phyloP scores from a whole-genome alignment of 176 grass and related monocot genomes.

The Juncus inflexus region DNA sequence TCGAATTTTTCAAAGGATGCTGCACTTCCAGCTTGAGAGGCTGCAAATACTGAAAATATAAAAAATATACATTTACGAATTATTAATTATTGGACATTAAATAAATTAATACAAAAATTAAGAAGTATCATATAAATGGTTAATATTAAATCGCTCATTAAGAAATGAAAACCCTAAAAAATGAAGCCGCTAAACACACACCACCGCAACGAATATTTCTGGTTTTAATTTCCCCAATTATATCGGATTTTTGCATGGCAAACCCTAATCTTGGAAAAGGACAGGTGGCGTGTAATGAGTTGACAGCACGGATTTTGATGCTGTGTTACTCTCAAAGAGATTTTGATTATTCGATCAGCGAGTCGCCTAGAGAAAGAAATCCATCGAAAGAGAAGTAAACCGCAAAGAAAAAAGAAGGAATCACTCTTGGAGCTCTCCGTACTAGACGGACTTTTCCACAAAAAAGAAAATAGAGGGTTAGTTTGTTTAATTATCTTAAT shows the following conservation, averaged over 20 bases:
- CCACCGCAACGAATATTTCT: slow-evolving; percentile 66
- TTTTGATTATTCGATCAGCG: too few species aligned
- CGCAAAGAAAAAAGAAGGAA: too few species aligned
- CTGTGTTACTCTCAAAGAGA: too few species aligned
- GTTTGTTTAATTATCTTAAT: too few species aligned
- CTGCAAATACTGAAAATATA: slow-evolving; percentile 45
- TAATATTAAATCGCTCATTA: too few species aligned
- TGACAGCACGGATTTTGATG: slow-evolving; percentile 48
- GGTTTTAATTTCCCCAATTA: slow-evolving; percentile 32
- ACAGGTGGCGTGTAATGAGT: slow-evolving; percentile 42
- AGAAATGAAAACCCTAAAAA: slow-evolving; percentile 28
- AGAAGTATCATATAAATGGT: too few species aligned
- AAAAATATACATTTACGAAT: slow-evolving; percentile 13
- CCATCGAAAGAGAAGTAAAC: too few species aligned
- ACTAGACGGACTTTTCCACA: too few species aligned
- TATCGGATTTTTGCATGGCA: slow-evolving; percentile 52
- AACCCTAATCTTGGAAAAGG: too few species aligned
- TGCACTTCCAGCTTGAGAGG: slow-evolving; percentile 49
- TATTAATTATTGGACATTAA: slow-evolving; percentile 14
- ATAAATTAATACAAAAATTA: too few species aligned
- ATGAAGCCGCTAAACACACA: slow-evolving; percentile 71
- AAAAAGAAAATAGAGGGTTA: slow-evolving; percentile 54
- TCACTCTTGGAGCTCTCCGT: too few species aligned
- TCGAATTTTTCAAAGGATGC: slow-evolving; percentile 66
- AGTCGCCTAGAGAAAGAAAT: too few species aligned